These are phyloP conservation scores for Rubia tinctorum DNA, from an alignment of 305 asterid genomes.

Conservation along the genomic window DNA sequence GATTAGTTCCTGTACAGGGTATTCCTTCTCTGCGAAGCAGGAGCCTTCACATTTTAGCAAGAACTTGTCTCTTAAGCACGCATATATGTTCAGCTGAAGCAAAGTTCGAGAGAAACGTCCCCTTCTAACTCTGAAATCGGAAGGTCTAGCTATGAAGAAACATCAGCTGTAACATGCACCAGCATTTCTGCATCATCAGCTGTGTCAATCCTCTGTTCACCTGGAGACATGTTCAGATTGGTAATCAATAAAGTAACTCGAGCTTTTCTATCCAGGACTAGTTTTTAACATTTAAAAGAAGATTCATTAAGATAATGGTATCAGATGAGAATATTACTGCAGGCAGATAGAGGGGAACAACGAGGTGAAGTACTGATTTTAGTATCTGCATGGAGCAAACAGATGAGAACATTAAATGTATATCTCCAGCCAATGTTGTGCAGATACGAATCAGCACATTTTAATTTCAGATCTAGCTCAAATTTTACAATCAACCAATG, in stretches of 20 bases:
- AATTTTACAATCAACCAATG: too few species aligned
- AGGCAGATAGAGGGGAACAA: slow-evolving; percentile 35
- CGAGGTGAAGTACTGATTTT: slow-evolving; percentile 30
- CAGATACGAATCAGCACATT: not conserved
- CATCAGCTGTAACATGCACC: slow-evolving; percentile 29
- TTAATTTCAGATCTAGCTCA: too few species aligned
- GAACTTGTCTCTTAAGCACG: not conserved
- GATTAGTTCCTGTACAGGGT: slow-evolving; percentile 9
- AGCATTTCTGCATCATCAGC: slow-evolving; percentile 32
- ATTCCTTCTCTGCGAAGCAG: not conserved
- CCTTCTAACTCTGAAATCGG: not conserved
- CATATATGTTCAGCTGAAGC: not conserved
- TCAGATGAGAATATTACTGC: slow-evolving; percentile 30
- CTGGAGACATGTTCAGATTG: slow-evolving; percentile 21
- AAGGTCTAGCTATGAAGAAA: slow-evolving; percentile 12
- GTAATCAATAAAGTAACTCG: not conserved
- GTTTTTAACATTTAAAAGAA: not conserved
- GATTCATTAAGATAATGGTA: not conserved
- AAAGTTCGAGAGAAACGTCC: not conserved
- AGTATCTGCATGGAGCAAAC: slow-evolving; percentile 27
- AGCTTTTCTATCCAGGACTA: not conserved
- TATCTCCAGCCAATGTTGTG: not conserved
- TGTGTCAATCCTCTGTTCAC: slow-evolving; percentile 44
- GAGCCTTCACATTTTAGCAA: not conserved
- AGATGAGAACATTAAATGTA: slow-evolving; percentile 1